Base-by-base conservation (phyloP, 495 filamentous ascomycete species). In the Penicillium subrubescens region DNA sequence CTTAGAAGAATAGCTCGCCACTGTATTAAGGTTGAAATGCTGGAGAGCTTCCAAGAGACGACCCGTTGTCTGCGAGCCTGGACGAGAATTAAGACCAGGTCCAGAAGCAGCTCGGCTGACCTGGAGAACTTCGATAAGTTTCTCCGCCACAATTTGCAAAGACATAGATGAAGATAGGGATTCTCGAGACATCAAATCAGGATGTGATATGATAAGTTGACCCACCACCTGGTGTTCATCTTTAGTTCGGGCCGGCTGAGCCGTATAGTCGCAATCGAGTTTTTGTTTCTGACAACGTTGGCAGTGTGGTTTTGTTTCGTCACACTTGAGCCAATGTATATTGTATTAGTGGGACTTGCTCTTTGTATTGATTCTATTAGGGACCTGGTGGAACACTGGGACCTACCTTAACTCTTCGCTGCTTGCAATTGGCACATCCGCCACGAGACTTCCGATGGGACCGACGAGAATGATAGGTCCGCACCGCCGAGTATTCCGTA, bases 381-480 rank as follows among this genome's bases (percentile, higher is more conserved):
- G 25, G 4, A 52, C 35, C 50, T 39, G 19, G 4, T 14, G 21
- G 19, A 27, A 41, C 29, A 17, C 2, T 6, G 14, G 35, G 3
- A 39, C 31, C n/a, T 76, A 83, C 81, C 74, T 84, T 84, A 53
- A 84, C 71, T 62, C 76, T 72, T 39, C 81, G 71, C 31, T 79
- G 73, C 65, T 84, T 84, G 67, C 82, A 84, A 61, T 79, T 80
- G 43, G 69, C 66, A 62, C 82, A 84, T 19, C 82, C 81, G 53
- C 52, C 71, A 29, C 81, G 77, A 31, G 82, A 84, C 65, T 79
- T 79, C 57, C 74, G 76, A 67, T 82, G 82, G 5, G 74, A 43
- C 34, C 74, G 69, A 19, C 75, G 74, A 48, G 77, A 39, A 59
- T 79, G 74, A 56, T 70, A 77, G 60, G 71, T 67, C 46, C 52